Evolutionary conservation across 1,284 basidiomycete species (phyloP), one percentile per base, ranked within the genome.

Genomic region (Rhodotorula sp.): DNA sequence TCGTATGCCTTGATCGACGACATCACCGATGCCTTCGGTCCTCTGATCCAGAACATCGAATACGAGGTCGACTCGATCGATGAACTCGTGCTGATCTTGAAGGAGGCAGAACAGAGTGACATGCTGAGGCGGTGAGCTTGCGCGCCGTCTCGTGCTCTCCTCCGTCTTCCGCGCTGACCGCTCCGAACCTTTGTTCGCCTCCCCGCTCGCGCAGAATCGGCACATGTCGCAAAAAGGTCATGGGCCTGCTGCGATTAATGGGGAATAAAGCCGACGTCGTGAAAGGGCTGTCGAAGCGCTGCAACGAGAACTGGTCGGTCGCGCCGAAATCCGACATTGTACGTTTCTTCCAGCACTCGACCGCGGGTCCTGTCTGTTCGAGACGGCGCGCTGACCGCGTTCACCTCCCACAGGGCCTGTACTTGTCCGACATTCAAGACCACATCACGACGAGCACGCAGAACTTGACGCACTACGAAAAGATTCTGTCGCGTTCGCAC

Each of bases 401-500:
- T 43, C 10, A 43, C 39, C 39, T 43, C 39, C 39, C 12, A 39
- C 62, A 76, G 73, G 72, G 76, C 3, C 67, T 77, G 23, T 77
- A 77, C 51, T 58, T 77, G 43, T 72, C 69, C 52, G 71, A 67
- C 65, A 78, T 80, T 26, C 80, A 93, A 85, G 97, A 99, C 82
- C 97, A 99, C 83, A 83, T 99, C 82, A 98, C 99, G 83, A 99
- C 97, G 46, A 99, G 99, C 94, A 99, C 96, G 4, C 96, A 98
- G 83, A 99, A 97, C 81, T 82, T 98, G 85, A 97, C 97, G 82
- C 95, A 97, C 83, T 98, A 97, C 84, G 95, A 98, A 81, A 99
- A 98, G 86, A 99, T 99, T 81, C 86, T 99, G 14, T 98, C 95
- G 3, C 89, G 96, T 46, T 98, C 96, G 57, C 96, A 99, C 83